These are phyloP conservation scores for Spencermartinsiella europaea DNA, from an alignment of 805 yeast genomes.

Conservation along the genomic window DNA sequence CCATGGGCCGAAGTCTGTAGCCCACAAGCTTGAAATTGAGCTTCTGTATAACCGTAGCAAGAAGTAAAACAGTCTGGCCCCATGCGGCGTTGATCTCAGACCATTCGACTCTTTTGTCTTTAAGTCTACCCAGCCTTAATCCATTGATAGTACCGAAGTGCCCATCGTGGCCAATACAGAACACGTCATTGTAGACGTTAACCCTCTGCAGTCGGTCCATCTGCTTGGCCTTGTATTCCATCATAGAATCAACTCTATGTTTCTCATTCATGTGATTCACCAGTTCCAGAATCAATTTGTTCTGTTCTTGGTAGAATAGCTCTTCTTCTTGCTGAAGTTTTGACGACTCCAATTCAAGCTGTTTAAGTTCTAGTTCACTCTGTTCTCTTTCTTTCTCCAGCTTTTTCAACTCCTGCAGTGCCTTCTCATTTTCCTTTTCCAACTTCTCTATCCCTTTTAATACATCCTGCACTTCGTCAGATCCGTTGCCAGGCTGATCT, in stretches of 20 bases:
- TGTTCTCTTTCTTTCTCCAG: conserved; percentile 31
- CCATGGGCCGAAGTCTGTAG: conserved; percentile 73
- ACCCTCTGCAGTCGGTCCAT: conserved; percentile 66
- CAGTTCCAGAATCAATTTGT: conserved; percentile 51
- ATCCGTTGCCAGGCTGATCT: conserved; percentile 45
- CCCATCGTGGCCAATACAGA: conserved; percentile 78
- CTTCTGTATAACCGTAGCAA: conserved; percentile 58
- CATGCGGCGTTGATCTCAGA: conserved; percentile 86
- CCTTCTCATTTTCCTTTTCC: conserved; percentile 34
- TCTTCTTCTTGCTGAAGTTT: conserved; percentile 41
- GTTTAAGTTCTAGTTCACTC: conserved; percentile 43
- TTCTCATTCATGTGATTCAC: conserved; percentile 48
- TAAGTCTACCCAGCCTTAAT: conserved; percentile 67
- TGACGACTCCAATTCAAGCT: conserved; percentile 34
- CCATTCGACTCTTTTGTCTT: conserved; percentile 67
- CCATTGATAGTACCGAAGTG: conserved; percentile 86
- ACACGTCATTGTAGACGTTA: conserved; percentile 79
- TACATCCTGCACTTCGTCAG: conserved; percentile 42
- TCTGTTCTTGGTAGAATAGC: conserved; percentile 45
- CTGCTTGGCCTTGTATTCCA: conserved; percentile 57
- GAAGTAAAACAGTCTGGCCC: conserved; percentile 72
- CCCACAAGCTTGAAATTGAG: conserved; percentile 51
- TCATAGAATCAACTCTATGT: conserved; percentile 57
- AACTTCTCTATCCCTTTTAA: conserved; percentile 43
- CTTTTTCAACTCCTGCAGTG: conserved; percentile 33